These are phyloP conservation scores for Benincasa hispida DNA, from an alignment of 306 rosid genomes.

Conservation along the genomic window DNA sequence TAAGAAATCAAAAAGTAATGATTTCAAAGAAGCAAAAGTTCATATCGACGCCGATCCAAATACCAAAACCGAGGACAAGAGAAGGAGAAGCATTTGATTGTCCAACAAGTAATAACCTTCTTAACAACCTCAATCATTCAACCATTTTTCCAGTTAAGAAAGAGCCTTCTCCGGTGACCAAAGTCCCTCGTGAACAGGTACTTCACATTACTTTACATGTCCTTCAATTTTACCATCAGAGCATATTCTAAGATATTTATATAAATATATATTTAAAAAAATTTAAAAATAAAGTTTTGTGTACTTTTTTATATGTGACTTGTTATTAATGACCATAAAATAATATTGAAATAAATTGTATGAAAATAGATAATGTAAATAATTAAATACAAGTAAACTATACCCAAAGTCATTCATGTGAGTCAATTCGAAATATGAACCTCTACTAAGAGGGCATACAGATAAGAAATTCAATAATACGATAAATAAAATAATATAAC, in stretches of 20 bases:
- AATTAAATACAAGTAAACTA: too few species aligned
- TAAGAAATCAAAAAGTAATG: background rate
- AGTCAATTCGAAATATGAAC: too few species aligned
- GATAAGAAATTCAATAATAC: too few species aligned
- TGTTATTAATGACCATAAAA: too few species aligned
- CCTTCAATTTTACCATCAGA: background rate
- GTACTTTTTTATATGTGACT: too few species aligned
- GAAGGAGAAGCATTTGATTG: slow-evolving; percentile 16
- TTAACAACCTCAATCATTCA: background rate
- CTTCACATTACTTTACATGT: background rate
- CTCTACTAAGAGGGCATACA: too few species aligned
- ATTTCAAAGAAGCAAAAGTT: background rate
- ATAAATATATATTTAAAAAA: too few species aligned
- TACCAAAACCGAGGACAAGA: background rate
- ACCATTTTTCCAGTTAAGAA: slow-evolving; percentile 29
- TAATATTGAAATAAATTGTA: too few species aligned
- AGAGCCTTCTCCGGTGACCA: slow-evolving; percentile 19
- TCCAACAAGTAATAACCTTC: background rate
- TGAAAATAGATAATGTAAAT: too few species aligned
- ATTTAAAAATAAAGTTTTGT: too few species aligned
- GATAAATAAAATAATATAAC: too few species aligned
- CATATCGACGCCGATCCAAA: background rate
- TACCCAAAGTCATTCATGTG: too few species aligned
- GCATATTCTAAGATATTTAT: background rate
- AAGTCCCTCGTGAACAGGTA: slow-evolving; percentile 10